Base-by-base conservation (phyloP, 2,329 filamentous ascomycete genomes). In the Nemania bipapillata region DNA sequence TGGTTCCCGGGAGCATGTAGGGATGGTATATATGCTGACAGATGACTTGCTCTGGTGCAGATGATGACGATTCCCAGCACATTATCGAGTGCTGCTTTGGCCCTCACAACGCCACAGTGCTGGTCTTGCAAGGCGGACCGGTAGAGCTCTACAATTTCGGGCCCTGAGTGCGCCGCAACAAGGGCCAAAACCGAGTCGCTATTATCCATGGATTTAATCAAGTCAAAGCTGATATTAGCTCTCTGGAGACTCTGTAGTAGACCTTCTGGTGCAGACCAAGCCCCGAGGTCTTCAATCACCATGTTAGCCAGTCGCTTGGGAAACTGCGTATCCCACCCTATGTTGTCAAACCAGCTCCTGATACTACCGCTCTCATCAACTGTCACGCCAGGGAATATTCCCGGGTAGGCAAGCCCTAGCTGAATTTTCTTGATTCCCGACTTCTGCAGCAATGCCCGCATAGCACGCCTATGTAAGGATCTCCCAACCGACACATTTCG, bases 401-500 rank as follows among this genome's bases (percentile, higher is more conserved):
- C 92, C 0, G 94, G 94, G 37, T 97, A 88, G 1, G 91, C 87
- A 47, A 90, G 90, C 0, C 94, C 95, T 0, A 97, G 87, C 77
- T 96, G 94, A 37, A 97, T 87, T 65, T 91, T 90, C 75, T 92
- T 92, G 75, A 96, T 86, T 1, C 90, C 90, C 45, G 89, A 87
- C 57, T 89, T 88, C 74, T 93, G 91, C 1, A 81, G 77, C 1
- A 98, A 84, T 5, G 89, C 90, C 35, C 92, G 89, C 62, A 97
- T 87, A 0, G 94, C 94, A 45, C 94, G 87, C 69, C 93, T 92
- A 79, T 97, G 94, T 1, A 98, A 86, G 0, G 93, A 97, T 72
- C 94, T 89, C 0, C 95, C 95, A 69, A 98, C 96, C 0, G 94
- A 97, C 9, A 97, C 86, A 75, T 94, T 96, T 37, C 95, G 89